These are phyloP conservation scores for Curvularia lunata DNA, from an alignment of 2,329 filamentous ascomycete genomes.

Conservation along the genomic window DNA sequence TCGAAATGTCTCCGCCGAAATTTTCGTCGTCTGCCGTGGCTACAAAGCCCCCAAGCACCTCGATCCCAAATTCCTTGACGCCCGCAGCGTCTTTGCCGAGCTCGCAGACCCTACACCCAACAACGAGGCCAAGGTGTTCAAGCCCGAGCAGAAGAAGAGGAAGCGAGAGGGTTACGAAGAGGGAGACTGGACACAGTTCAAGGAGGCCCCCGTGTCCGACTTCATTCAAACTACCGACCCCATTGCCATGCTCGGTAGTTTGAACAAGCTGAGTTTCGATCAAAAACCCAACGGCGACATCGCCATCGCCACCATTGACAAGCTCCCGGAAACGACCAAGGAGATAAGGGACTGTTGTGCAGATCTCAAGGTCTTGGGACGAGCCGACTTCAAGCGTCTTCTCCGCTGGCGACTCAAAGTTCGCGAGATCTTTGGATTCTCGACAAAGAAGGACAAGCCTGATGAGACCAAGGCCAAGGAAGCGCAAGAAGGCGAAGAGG, in stretches of 20 bases:
- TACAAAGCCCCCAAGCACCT: constrained; percentile 94
- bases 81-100: constrained; percentile 89
- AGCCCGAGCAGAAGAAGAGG: constrained; percentile 95
- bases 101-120: constrained; percentile 84
- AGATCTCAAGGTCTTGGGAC: constrained; percentile 83
- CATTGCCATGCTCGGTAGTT: constrained; percentile 84
- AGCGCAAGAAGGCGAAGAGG: constrained; percentile 63
- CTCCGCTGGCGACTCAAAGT: constrained; percentile 89
- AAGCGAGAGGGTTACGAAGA: constrained; percentile 98
- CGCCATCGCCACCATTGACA: constrained; percentile 82
- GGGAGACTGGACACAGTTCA: constrained; percentile 90
- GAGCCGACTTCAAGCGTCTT: constrained; percentile 91
- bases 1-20: constrained; percentile 95
- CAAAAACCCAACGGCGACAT: constrained; percentile 80
- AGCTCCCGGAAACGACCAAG: constrained; percentile 71
- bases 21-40: constrained; percentile 95
- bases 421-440: constrained; percentile 87
- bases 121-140: constrained; percentile 97
- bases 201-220: constrained; percentile 84
- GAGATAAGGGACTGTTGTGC: constrained; percentile 66
- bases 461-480: constrained; percentile 55
- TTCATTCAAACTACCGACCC: constrained; percentile 95
- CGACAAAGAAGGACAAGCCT: constrained; percentile 68
- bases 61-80: constrained; percentile 90
- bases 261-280: constrained; percentile 83